A percentile compares a stretch with the other conserved stretches of the same genome.
phyloP scores from a whole-genome alignment of 495 filamentous ascomycete genomes.

The Penicillium dipodomyicola region DNA sequence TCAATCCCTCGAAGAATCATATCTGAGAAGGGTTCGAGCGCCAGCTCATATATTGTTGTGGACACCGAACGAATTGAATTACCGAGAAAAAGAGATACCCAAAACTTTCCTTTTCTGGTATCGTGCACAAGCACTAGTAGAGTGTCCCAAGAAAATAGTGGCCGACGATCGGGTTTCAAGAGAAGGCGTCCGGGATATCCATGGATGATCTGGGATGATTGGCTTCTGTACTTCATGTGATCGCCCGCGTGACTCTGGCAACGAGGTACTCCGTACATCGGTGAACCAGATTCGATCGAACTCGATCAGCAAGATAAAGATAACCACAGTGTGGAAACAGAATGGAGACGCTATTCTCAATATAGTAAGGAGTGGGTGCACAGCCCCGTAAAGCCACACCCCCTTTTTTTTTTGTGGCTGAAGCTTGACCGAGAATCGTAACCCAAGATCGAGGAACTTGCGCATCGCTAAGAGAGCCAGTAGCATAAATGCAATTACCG shows the following conservation, averaged over 20 bases:
- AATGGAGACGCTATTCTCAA: conserved; percentile 5
- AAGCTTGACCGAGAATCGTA: background rate
- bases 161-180: conserved; percentile 2
- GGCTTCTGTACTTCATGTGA: background rate
- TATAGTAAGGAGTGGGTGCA: background rate
- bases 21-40: too few species aligned
- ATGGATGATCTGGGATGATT: conserved; percentile 2
- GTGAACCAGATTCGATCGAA: conserved; percentile 1
- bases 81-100: background rate
- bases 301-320: background rate
- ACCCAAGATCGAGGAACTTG: background rate
- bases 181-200: background rate
- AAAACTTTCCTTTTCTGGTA: background rate
- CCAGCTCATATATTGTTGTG: background rate
- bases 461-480: too few species aligned
- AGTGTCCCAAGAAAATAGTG: background rate
- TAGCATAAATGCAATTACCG: too few species aligned
- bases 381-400: background rate
- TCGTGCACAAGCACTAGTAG: background rate
- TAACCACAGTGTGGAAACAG: background rate
- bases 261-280: too few species aligned
- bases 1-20: too few species aligned
- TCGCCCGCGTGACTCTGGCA: too few species aligned
- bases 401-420: conserved; percentile 4
- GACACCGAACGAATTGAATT: background rate